A percentile compares a stretch with the other conserved stretches of the same genome.
Conservation (phyloP, 78 protist species). For the Emiliania huxleyi region DNA sequence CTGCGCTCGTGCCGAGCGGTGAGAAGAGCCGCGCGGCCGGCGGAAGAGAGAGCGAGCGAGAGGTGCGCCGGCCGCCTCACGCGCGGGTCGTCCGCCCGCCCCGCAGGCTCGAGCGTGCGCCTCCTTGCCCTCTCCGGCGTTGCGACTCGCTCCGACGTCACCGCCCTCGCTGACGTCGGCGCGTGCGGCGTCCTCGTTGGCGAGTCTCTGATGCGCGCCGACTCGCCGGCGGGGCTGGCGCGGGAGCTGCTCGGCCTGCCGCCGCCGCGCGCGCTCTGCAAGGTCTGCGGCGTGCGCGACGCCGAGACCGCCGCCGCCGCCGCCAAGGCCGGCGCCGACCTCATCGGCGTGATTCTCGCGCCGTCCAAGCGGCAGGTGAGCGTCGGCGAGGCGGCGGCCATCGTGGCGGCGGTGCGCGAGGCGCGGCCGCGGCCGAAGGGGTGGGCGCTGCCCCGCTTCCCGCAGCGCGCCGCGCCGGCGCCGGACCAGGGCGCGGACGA, state of each 20-base stretch:
- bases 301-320: slow-evolving; percentile 26
- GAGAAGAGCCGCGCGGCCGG: too few relatives aligned
- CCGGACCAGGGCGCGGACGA: background rate
- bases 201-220: slow-evolving; percentile 62
- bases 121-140: slow-evolving; percentile 51
- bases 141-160: slow-evolving; percentile 34
- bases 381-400: background rate
- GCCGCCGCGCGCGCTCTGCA: too few relatives aligned
- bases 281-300: background rate
- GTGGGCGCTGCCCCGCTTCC: background rate
- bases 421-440: too few relatives aligned
- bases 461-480: background rate
- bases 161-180: background rate
- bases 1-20: background rate
- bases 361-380: slow-evolving; percentile 36
- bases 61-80: too few relatives aligned
- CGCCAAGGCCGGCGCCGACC: slow-evolving; percentile 46
- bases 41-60: too few relatives aligned
- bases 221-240: background rate
- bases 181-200: slow-evolving; percentile 61
- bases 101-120: background rate
- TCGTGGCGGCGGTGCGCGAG: background rate
- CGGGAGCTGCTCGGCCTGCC: background rate
- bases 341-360: slow-evolving; percentile 55
- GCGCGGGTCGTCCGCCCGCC: too few relatives aligned